Evolutionary conservation across 345 rosid genomes (phyloP).

Genomic region (Schrenkiella parvula): DNA sequence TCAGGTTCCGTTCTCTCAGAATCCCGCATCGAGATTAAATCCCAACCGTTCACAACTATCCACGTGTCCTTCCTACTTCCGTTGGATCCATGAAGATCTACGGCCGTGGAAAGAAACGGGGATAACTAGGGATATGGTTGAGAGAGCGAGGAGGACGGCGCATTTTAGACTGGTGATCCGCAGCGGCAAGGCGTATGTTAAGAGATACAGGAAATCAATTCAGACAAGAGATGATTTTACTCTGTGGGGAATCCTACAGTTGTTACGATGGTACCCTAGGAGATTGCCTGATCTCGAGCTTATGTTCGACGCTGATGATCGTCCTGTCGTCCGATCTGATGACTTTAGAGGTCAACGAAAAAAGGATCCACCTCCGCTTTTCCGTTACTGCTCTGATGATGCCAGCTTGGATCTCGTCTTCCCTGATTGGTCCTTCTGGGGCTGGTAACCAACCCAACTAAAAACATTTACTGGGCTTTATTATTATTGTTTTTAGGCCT

Average conservation of each 20-base stretch:
- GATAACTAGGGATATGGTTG: constrained; percentile 52
- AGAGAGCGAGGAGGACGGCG: constrained; percentile 44
- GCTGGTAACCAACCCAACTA: constrained; percentile 56
- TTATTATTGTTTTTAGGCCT: neutral
- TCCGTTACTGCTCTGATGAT: constrained; percentile 56
- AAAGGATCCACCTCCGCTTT: constrained; percentile 53
- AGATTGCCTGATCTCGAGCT: constrained; percentile 62
- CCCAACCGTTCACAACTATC: constrained; percentile 9
- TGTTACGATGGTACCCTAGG: constrained; percentile 61
- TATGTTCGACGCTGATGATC: constrained; percentile 57
- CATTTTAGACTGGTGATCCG: constrained; percentile 56
- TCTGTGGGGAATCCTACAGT: constrained; percentile 70
- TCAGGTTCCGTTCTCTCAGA: neutral
- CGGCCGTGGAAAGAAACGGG: constrained; percentile 57
- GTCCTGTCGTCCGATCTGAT: constrained; percentile 37
- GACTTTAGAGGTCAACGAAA: constrained; percentile 38
- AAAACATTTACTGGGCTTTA: neutral
- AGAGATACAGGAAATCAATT: constrained; percentile 42
- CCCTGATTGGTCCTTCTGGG: constrained; percentile 94
- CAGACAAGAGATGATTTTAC: constrained; percentile 51
- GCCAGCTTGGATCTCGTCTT: constrained; percentile 50
- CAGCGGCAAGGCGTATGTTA: constrained; percentile 49
- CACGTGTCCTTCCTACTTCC: constrained; percentile 58
- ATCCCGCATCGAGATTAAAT: neutral
- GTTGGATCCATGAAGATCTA: constrained; percentile 79